These are phyloP conservation scores for Kwoniella pini DNA, from an alignment of 768 basidiomycete species.

Conservation along the genomic window DNA sequence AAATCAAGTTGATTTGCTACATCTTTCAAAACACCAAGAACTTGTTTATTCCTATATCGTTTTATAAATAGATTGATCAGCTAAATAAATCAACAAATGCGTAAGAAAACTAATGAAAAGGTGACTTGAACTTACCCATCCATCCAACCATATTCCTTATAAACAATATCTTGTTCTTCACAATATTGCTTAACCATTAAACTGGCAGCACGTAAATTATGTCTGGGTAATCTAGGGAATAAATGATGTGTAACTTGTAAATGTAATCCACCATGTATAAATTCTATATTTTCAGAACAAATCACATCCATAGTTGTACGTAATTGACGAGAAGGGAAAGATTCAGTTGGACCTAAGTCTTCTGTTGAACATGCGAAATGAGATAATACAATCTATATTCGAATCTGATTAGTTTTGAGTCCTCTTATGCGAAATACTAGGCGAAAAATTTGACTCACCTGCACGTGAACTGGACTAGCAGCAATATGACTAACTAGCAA, in stretches of 20 bases:
- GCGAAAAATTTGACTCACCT: conserved; percentile 61
- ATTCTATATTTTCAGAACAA: conserved; percentile 77
- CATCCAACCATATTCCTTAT: conserved; percentile 88
- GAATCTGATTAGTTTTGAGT: background rate
- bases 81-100: background rate
- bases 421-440: background rate
- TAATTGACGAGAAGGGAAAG: conserved; percentile 88
- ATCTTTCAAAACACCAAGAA: conserved; percentile 73
- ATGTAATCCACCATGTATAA: conserved; percentile 95
- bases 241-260: conserved; percentile 97
- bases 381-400: conserved; percentile 77
- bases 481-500: conserved; percentile 79
- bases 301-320: conserved; percentile 97
- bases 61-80: no score
- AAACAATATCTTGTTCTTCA: conserved; percentile 69
- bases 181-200: conserved; percentile 83
- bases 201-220: conserved; percentile 83
- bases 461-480: conserved; percentile 89
- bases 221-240: conserved; percentile 91
- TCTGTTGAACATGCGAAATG: conserved; percentile 94
- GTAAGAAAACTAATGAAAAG: background rate
- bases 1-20: conserved; percentile 88
- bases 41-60: conserved; percentile 74
- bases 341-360: conserved; percentile 86
- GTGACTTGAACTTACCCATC: conserved; percentile 58